These are phyloP conservation scores for Sphagnum fallax DNA, from an alignment of 228 moss, liverwort and hornwort genomes.

Conservation along the genomic window DNA sequence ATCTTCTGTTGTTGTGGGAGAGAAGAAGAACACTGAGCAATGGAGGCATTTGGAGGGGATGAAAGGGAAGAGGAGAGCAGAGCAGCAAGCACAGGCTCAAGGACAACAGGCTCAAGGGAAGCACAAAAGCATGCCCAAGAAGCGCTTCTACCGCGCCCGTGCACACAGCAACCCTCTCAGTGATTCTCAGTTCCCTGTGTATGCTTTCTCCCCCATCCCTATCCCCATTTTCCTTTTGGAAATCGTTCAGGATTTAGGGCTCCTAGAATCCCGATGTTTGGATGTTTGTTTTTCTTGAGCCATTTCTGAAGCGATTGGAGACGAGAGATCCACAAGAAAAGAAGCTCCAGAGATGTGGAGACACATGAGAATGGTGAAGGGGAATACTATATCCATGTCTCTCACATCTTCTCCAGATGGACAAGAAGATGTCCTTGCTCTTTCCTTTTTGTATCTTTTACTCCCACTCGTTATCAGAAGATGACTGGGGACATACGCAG, in stretches of 20 bases:
- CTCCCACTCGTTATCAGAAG: neutral
- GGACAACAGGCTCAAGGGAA: constrained; percentile 34
- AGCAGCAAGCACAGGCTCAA: constrained; percentile 60
- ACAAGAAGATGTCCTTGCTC: too few relatives aligned
- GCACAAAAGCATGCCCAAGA: constrained; percentile 73
- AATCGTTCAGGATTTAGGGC: neutral
- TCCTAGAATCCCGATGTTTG: neutral
- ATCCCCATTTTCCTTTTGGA: neutral
- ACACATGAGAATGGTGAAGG: too few relatives aligned
- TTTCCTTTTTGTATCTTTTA: too few relatives aligned
- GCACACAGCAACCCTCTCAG: constrained; percentile 98
- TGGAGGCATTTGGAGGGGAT: neutral
- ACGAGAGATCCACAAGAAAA: too few relatives aligned
- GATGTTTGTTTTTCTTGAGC: neutral
- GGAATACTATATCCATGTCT: too few relatives aligned
- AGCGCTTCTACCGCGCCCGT: constrained; percentile 88
- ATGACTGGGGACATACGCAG: neutral
- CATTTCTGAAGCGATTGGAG: too few relatives aligned
- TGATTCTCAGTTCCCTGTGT: constrained; percentile 96
- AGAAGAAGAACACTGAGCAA: too few relatives aligned
- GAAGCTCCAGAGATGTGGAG: too few relatives aligned
- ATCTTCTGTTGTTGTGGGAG: too few relatives aligned
- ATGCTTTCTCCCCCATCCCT: constrained; percentile 11
- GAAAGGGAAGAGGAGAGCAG: constrained; percentile 72
- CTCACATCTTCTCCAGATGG: too few relatives aligned